phyloP scores from a whole-genome alignment of 352 stramenopile genomes.

The Phytophthora constricta region DNA sequence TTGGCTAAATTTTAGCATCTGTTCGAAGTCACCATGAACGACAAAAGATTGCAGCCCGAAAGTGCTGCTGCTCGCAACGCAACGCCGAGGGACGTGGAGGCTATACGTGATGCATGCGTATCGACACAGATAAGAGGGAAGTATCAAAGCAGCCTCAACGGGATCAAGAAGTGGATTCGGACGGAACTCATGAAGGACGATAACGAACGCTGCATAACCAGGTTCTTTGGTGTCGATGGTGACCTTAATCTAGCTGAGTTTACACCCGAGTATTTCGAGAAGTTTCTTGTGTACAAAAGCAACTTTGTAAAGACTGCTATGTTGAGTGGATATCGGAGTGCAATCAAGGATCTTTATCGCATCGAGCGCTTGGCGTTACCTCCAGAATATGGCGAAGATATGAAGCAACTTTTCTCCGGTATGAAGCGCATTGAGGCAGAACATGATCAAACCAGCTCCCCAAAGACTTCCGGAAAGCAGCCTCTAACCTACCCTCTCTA shows the following conservation, averaged over 20 bases:
- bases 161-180: too few species aligned
- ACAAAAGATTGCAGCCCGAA: too few species aligned
- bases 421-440: slow-evolving; percentile 17
- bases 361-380: background rate
- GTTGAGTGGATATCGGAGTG: slow-evolving; percentile 22
- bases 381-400: background rate
- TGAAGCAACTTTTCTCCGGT: slow-evolving; percentile 24
- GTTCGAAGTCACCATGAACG: too few species aligned
- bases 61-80: too few species aligned
- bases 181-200: too few species aligned
- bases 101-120: too few species aligned
- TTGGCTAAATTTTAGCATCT: too few species aligned
- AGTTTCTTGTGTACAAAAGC: background rate
- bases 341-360: slow-evolving; percentile 18
- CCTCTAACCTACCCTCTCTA: slow-evolving; percentile 17
- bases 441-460: slow-evolving; percentile 1
- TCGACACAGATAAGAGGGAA: too few species aligned
- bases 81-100: too few species aligned
- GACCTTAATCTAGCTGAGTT: background rate
- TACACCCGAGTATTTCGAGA: background rate
- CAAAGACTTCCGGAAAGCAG: slow-evolving; percentile 14
- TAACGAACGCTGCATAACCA: too few species aligned
- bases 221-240: background rate
- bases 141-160: too few species aligned
- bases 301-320: background rate